Evolutionary conservation across 2,329 filamentous ascomycete species (phyloP).

Genomic region (Beauveria rudraprayagi): DNA sequence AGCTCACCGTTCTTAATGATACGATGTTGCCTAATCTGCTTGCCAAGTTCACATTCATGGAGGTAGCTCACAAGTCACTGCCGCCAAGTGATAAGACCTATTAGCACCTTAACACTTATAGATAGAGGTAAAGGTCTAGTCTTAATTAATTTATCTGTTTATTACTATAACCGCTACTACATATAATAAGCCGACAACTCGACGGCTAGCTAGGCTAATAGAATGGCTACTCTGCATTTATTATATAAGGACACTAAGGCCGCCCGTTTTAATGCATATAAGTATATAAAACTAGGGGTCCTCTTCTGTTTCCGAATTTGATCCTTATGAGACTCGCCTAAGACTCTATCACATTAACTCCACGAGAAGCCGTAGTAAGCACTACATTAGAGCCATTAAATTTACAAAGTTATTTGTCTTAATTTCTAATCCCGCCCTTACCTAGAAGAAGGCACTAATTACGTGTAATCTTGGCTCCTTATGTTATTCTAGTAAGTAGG

Average conservation of each 20-base stretch:
- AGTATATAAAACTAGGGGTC: not conserved
- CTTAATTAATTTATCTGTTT: too few relatives aligned
- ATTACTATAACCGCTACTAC: not conserved
- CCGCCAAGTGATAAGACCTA: too few relatives aligned
- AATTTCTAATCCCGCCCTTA: constrained; percentile 67
- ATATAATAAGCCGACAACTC: not conserved
- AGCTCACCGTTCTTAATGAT: not conserved
- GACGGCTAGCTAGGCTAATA: not conserved
- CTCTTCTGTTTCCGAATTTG: not conserved
- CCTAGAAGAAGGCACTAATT: constrained; percentile 51
- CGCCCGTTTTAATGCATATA: not conserved
- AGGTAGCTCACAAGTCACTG: not conserved
- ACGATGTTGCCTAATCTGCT: not conserved
- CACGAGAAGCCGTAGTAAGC: constrained; percentile 63
- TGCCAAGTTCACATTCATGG: not conserved
- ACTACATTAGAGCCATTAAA: constrained; percentile 86
- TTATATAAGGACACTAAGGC: not conserved
- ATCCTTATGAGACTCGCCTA: not conserved
- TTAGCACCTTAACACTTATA: not conserved
- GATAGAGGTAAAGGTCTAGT: not conserved
- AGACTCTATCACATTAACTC: constrained; percentile 37
- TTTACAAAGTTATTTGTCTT: constrained; percentile 90
- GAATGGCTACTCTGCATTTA: not conserved
- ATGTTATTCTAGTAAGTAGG: constrained; percentile 52
- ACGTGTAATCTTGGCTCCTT: constrained; percentile 69